phyloP scores from a whole-genome alignment of 75 land plant species.

The Cupressus sempervirens region DNA sequence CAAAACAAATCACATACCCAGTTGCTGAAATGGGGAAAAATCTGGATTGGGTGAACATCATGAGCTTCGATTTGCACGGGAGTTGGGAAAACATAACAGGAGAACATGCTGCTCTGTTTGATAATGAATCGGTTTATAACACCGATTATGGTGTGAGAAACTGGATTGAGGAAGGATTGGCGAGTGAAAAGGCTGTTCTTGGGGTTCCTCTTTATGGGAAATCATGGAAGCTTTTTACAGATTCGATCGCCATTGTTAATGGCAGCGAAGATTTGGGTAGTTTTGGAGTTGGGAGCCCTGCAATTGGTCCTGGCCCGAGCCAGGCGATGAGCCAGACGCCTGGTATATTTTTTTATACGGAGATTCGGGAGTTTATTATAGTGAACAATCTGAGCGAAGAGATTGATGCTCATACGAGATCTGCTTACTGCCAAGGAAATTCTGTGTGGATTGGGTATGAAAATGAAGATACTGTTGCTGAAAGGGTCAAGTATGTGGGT shows the following conservation, averaged over 20 bases:
- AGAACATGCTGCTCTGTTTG: constrained; percentile 45
- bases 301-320: constrained; percentile 25
- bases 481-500: constrained; percentile 32
- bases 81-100: constrained; percentile 50
- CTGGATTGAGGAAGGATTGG: constrained; percentile 56
- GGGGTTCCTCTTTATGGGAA: constrained; percentile 66
- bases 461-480: constrained; percentile 24
- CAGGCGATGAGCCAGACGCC: background rate
- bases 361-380: constrained; percentile 22
- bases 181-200: constrained; percentile 29
- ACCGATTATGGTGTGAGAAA: constrained; percentile 43
- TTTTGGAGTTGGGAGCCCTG: constrained; percentile 43
- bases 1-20: constrained; percentile 28
- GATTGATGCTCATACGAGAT: constrained; percentile 26
- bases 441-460: constrained; percentile 64
- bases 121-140: constrained; percentile 28
- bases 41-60: constrained; percentile 51
- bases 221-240: constrained; percentile 40
- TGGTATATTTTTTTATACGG: constrained; percentile 12
- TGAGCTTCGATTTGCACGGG: constrained; percentile 62
- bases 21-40: constrained; percentile 19
- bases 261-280: background rate
- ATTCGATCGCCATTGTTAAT: background rate
- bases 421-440: constrained; percentile 38
- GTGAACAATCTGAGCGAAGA: constrained; percentile 34